Conservation (phyloP, 208 protist genomes). For the Crithidia bombi region DNA sequence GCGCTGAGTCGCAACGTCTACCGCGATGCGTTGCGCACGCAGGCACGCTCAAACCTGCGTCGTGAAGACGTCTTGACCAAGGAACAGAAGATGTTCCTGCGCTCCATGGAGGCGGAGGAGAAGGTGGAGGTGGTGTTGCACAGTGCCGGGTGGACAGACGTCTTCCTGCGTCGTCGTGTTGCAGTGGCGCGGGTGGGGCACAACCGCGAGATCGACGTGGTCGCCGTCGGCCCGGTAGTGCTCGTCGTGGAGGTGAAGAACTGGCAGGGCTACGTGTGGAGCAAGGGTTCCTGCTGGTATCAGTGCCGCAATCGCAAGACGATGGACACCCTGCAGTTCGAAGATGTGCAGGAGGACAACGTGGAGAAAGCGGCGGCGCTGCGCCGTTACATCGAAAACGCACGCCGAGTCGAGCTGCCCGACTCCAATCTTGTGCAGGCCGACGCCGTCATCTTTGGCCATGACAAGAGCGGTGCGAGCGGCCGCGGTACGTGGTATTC, state of each 20-base stretch:
- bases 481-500: conserved; percentile 78
- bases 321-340: conserved; percentile 75
- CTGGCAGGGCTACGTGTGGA: conserved; percentile 91
- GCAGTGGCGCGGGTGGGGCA: conserved; percentile 70
- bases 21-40: conserved; percentile 41
- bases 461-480: not conserved
- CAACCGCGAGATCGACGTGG: conserved; percentile 91
- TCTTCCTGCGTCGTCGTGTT: conserved; percentile 85
- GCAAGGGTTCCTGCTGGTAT: conserved; percentile 84
- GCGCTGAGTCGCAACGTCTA: conserved; percentile 60
- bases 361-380: conserved; percentile 82
- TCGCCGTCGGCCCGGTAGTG: conserved; percentile 79
- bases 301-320: conserved; percentile 51
- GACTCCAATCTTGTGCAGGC: conserved; percentile 38
- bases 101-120: conserved; percentile 80
- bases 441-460: conserved; percentile 6
- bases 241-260: conserved; percentile 92
- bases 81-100: conserved; percentile 44
- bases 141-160: conserved; percentile 73
- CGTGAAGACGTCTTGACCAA: conserved; percentile 38
- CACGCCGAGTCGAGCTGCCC: conserved; percentile 64
- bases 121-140: conserved; percentile 64
- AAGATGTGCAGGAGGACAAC: conserved; percentile 86
- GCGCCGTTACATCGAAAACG: conserved; percentile 86
- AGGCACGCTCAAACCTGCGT: conserved; percentile 52